Evolutionary conservation across 331 rosid genomes (phyloP).

Genomic region (Malus hybrid): DNA sequence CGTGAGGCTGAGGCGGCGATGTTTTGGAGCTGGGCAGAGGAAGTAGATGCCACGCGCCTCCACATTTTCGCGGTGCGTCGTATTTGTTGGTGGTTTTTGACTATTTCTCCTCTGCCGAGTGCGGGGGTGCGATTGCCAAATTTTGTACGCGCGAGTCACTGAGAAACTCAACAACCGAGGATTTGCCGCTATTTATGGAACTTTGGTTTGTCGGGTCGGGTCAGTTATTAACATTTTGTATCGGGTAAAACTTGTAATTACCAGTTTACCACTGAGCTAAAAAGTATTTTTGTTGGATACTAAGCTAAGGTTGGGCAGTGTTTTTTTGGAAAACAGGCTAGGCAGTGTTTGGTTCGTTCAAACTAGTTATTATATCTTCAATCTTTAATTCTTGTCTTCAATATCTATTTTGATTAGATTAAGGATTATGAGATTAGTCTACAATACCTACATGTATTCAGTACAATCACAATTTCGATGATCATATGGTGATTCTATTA

Average conservation of each 20-base stretch:
- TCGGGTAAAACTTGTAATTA: background rate
- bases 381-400: too few relatives aligned
- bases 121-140: background rate
- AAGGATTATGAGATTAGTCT: too few relatives aligned
- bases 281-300: too few relatives aligned
- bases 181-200: background rate
- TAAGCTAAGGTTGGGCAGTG: background rate
- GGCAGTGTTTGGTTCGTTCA: background rate
- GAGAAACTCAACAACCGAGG: fast-evolving
- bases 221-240: background rate
- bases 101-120: background rate
- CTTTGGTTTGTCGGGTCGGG: background rate
- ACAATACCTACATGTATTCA: too few relatives aligned
- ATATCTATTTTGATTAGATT: too few relatives aligned
- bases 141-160: background rate
- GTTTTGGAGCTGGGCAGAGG: conserved; percentile 4
- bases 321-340: too few relatives aligned
- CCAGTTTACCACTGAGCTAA: too few relatives aligned
- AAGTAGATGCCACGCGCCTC: conserved; percentile 16
- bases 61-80: conserved; percentile 10
- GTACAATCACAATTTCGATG: too few relatives aligned
- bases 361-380: background rate
- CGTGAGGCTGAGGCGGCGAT: background rate
- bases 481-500: too few relatives aligned
- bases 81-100: background rate